Percentiles rank a stretch among this genome's conserved stretches.
phyloP scores from a whole-genome alignment of 352 stramenopile genomes.

The Pythium volutum region DNA sequence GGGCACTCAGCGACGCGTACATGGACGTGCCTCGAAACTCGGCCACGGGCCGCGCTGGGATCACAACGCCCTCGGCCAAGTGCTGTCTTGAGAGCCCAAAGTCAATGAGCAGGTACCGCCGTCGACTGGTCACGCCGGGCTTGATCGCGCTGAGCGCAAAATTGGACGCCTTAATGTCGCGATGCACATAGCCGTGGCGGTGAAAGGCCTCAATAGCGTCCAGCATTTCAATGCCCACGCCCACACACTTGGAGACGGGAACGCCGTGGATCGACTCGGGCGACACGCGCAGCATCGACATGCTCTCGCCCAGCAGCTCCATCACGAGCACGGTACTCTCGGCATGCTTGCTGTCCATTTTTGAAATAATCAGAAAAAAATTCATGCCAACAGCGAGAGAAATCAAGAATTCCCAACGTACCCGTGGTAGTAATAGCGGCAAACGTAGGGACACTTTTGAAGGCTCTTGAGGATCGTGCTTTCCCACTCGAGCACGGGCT shows the following conservation, averaged over 20 bases:
- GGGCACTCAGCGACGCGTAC: conserved; percentile 86
- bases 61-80: conserved; percentile 56
- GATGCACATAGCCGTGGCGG: conserved; percentile 81
- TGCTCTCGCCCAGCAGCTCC: conserved; percentile 85
- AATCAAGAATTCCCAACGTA: conserved; percentile 3
- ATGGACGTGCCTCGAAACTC: conserved; percentile 88
- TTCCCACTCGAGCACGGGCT: conserved; percentile 88
- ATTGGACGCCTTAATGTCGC: conserved; percentile 89
- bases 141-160: conserved; percentile 69
- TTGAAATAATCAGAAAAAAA: neutral
- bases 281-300: conserved; percentile 83
- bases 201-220: conserved; percentile 87
- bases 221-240: conserved; percentile 83
- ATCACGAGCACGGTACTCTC: conserved; percentile 88
- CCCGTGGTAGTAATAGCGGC: conserved; percentile 83
- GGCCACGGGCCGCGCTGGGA: conserved; percentile 53
- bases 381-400: neutral
- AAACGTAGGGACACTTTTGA: conserved; percentile 81
- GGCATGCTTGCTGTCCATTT: conserved; percentile 53
- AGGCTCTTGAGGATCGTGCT: conserved; percentile 84
- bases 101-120: conserved; percentile 77
- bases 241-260: conserved; percentile 61
- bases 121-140: conserved; percentile 20
- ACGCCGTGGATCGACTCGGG: conserved; percentile 80
- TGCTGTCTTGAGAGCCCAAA: conserved; percentile 85